A percentile compares a stretch with the other conserved stretches of the same genome.
Conservation (phyloP, 1,284 basidiomycete species). For the Caloboletus inedulis region DNA sequence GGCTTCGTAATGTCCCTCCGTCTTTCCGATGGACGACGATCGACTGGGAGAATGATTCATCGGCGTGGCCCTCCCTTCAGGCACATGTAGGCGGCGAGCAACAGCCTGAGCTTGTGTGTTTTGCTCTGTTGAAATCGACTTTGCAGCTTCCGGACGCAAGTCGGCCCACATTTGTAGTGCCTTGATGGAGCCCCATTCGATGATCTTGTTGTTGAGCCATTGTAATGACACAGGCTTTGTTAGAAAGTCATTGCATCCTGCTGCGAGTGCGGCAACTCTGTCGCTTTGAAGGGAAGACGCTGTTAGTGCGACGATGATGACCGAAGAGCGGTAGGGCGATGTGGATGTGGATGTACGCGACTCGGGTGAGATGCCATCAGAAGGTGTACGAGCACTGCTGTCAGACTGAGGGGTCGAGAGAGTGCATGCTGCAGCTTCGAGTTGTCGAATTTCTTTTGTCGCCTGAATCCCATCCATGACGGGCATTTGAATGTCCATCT, state of each 20-base stretch:
- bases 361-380: constrained; percentile 44
- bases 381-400: constrained; percentile 45
- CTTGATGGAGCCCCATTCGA: constrained; percentile 95
- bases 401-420: constrained; percentile 66
- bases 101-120: constrained; percentile 61
- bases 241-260: constrained; percentile 98
- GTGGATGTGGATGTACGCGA: constrained; percentile 45
- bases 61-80: constrained; percentile 48
- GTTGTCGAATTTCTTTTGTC: constrained; percentile 90
- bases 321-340: constrained; percentile 84
- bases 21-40: constrained; percentile 34
- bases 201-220: constrained; percentile 98
- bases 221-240: constrained; percentile 95
- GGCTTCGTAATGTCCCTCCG: constrained; percentile 21
- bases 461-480: constrained; percentile 98
- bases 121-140: constrained; percentile 53
- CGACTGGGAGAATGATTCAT: constrained; percentile 31
- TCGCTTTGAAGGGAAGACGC: constrained; percentile 92
- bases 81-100: constrained; percentile 67
- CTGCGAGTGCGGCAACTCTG: constrained; percentile 92
- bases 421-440: constrained; percentile 81
- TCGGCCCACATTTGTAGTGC: constrained; percentile 87
- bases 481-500: constrained; percentile 99
- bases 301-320: constrained; percentile 98
- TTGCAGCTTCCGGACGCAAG: constrained; percentile 59